Conservation (phyloP, 352 stramenopile genomes). For the Pythium scleroteichum region DNA sequence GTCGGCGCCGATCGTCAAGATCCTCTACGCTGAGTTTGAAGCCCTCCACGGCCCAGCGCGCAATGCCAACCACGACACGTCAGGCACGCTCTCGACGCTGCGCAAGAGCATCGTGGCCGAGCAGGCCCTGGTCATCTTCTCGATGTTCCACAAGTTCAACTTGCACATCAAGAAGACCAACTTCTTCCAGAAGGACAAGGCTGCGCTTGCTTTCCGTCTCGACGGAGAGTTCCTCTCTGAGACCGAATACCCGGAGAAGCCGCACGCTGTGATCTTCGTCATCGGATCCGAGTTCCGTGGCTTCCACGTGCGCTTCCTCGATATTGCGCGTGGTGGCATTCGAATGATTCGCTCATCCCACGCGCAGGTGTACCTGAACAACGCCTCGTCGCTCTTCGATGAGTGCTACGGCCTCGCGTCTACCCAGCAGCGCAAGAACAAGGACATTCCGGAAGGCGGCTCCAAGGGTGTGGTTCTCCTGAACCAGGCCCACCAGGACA, state of each 20-base stretch:
- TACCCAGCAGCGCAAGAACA: constrained; percentile 99
- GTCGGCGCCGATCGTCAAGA: constrained; percentile 66
- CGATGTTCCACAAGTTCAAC: constrained; percentile 86
- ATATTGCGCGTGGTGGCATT: constrained; percentile 96
- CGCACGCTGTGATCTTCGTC: constrained; percentile 94
- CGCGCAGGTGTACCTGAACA: constrained; percentile 90
- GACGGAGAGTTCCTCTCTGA: constrained; percentile 74
- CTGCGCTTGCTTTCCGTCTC: constrained; percentile 70
- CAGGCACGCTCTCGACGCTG: constrained; percentile 61
- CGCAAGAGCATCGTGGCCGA: constrained; percentile 77
- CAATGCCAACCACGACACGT: constrained; percentile 42
- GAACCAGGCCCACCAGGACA: constrained; percentile 90
- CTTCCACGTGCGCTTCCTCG: constrained; percentile 97
- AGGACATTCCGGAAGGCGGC: constrained; percentile 98
- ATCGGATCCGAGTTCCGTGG: constrained; percentile 96
- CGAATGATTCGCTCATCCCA: constrained; percentile 88
- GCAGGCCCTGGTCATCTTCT: constrained; percentile 77
- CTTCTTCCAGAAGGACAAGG: constrained; percentile 84
- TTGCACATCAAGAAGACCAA: constrained; percentile 81
- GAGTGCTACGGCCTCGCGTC: constrained; percentile 96
- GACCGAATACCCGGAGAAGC: constrained; percentile 82
- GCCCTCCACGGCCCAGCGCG: constrained; percentile 56
- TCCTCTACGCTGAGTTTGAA: constrained; percentile 81
- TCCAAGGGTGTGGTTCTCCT: constrained; percentile 97
- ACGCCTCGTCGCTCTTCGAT: constrained; percentile 93